These are phyloP conservation scores for Hemisphaericaspora lyxosophila DNA, from an alignment of 1,139 yeast species.

Conservation along the genomic window DNA sequence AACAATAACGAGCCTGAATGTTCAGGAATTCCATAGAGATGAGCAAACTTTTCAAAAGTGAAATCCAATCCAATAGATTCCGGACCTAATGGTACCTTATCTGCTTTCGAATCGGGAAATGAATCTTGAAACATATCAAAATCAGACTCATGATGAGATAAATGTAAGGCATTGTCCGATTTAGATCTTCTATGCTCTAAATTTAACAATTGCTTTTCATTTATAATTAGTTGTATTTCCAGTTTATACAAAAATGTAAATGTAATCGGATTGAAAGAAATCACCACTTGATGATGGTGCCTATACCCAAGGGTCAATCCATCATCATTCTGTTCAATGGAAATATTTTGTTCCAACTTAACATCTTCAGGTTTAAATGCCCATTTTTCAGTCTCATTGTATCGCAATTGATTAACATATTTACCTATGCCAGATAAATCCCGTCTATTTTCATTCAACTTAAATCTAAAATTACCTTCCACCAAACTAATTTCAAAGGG, in stretches of 20 bases:
- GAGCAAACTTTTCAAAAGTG: slow-evolving; percentile 54
- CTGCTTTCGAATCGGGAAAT: slow-evolving; percentile 60
- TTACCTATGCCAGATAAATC: slow-evolving; percentile 15
- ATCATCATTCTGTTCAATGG: slow-evolving; percentile 16
- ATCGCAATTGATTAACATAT: slow-evolving; percentile 46
- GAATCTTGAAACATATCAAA: slow-evolving; percentile 60
- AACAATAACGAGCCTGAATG: slow-evolving; percentile 82
- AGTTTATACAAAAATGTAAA: slow-evolving; percentile 48
- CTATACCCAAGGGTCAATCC: slow-evolving; percentile 42
- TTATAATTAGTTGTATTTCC: slow-evolving; percentile 53
- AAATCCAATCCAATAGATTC: slow-evolving; percentile 85
- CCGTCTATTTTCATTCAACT: slow-evolving; percentile 49
- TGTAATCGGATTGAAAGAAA: slow-evolving; percentile 53
- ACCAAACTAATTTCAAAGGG: slow-evolving; percentile 60
- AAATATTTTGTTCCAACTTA: neutral
- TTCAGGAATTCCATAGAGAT: slow-evolving; percentile 92
- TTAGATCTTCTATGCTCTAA: slow-evolving; percentile 71
- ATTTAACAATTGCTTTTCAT: slow-evolving; percentile 70
- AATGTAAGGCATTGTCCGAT: slow-evolving; percentile 35
- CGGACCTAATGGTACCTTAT: slow-evolving; percentile 77
- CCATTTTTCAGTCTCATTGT: slow-evolving; percentile 60
- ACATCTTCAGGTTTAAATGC: slow-evolving; percentile 25
- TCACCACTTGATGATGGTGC: slow-evolving; percentile 34
- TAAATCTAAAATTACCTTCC: slow-evolving; percentile 35
- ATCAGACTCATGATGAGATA: slow-evolving; percentile 55